Evolutionary conservation across 2,329 filamentous ascomycete species (phyloP), one percentile per base, ranked within the genome.

Genomic region (Fusarium nurragi): DNA sequence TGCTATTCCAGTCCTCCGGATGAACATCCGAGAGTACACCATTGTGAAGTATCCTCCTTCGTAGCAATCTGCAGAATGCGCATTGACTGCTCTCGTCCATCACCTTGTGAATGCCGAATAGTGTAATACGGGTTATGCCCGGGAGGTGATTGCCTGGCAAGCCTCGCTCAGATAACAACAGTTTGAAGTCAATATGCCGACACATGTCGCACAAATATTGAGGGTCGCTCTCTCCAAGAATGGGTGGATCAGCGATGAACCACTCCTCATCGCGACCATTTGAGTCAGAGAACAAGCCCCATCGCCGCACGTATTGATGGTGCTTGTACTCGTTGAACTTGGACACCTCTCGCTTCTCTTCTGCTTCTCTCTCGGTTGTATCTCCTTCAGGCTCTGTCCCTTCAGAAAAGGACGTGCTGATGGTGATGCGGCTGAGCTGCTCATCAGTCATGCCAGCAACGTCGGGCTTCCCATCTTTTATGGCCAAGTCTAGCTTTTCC

Each of bases 141-240:
- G 57, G 51, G 18, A 57, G 30, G 6, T 62, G 51, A 28, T 63
- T 63, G 0, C 60, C 51, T 2, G 57, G 60, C 3, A 63, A 21
- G 3, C 32, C 57, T 19, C 60, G 45, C 12, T 47, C 36, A 0
- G 60, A 62, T 1, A 63, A 23, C 5, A 63, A 30, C 1, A 22
- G 22, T 12, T 5, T 32, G 19, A 62, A 63, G 18, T 63, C 45
- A 12, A 63, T 63, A 14, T 40, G 46, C 22, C 60, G 40, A 30
- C 60, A 63, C 60, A 63, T 63, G 13, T 37, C 40, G 41, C 60
- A 63, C 3, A 63, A 32, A 44, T 63, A 62, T 8, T 32, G 13
- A 4, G 46, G 30, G 11, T 62, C 26, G 4, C 19, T 26, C 6
- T 47, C 30, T 13, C 23, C 18, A 16, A 48, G 41, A 4, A 57